Percentiles rank a stretch among this genome's conserved stretches.
Evolutionary conservation across 2,329 filamentous ascomycete genomes (phyloP).

Genomic region (Xylariaceae sp.): DNA sequence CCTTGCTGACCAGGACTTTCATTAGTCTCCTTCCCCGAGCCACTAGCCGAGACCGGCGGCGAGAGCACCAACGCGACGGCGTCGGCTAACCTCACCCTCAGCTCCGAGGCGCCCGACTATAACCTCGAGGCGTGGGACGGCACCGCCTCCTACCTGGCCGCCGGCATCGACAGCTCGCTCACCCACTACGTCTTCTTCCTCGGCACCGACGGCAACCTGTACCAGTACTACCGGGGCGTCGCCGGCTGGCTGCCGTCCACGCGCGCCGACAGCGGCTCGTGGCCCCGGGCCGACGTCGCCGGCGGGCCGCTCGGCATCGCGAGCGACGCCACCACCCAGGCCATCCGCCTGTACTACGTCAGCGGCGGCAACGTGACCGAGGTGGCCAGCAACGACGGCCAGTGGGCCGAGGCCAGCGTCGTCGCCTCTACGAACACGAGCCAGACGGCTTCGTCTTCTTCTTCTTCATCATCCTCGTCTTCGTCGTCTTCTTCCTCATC

Average conservation of each 20-base stretch:
- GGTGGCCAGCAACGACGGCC: slow-evolving; percentile 19
- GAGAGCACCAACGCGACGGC: slow-evolving; percentile 19
- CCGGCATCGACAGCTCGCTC: slow-evolving; percentile 21
- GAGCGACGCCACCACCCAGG: slow-evolving; percentile 16
- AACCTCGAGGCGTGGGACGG: slow-evolving; percentile 26
- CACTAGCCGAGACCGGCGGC: slow-evolving; percentile 17
- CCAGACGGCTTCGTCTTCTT: slow-evolving; percentile 4
- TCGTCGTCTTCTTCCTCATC: too few relatives aligned
- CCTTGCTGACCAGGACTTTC: not conserved
- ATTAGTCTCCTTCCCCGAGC: slow-evolving; percentile 18
- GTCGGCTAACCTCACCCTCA: slow-evolving; percentile 10
- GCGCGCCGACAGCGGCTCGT: slow-evolving; percentile 10
- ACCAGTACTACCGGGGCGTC: slow-evolving; percentile 21
- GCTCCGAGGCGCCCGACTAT: slow-evolving; percentile 16
- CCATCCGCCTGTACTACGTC: slow-evolving; percentile 27
- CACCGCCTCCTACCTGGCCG: slow-evolving; percentile 18
- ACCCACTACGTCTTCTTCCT: slow-evolving; percentile 30
- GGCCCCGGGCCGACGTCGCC: slow-evolving; percentile 14
- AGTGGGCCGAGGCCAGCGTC: slow-evolving; percentile 22
- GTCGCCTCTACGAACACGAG: slow-evolving; percentile 20
- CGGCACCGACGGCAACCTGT: slow-evolving; percentile 27
- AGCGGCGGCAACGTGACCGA: slow-evolving; percentile 25
- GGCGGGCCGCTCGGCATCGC: slow-evolving; percentile 25
- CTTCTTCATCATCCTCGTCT: too few relatives aligned
- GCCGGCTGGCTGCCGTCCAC: slow-evolving; percentile 20